Evolutionary conservation across 2,329 filamentous ascomycete genomes (phyloP).

Genomic region (Mycosphaerella sp.): DNA sequence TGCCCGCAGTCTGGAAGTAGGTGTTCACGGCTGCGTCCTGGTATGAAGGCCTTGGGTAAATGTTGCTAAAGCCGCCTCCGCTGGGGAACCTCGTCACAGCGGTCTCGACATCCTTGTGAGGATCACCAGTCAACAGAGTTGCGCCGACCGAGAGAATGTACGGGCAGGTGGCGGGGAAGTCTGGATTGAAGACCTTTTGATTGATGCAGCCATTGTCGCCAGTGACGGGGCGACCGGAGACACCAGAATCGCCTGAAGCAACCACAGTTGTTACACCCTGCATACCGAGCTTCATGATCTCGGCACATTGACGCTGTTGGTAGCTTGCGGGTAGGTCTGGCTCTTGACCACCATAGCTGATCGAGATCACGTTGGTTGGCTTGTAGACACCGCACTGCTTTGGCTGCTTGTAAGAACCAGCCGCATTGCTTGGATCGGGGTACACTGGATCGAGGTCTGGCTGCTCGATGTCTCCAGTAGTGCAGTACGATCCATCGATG

Average conservation of each 20-base stretch:
- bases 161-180: slow-evolving; percentile 36
- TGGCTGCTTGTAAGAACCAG: slow-evolving; percentile 40
- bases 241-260: slow-evolving; percentile 45
- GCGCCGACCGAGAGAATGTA: slow-evolving; percentile 40
- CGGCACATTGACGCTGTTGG: slow-evolving; percentile 43
- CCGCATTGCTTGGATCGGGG: slow-evolving; percentile 37
- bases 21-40: slow-evolving; percentile 35
- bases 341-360: slow-evolving; percentile 55
- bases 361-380: slow-evolving; percentile 53
- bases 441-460: slow-evolving; percentile 42
- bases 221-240: slow-evolving; percentile 28
- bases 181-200: slow-evolving; percentile 37
- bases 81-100: slow-evolving; percentile 39
- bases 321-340: slow-evolving; percentile 49
- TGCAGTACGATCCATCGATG: slow-evolving; percentile 50
- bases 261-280: slow-evolving; percentile 46
- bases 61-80: slow-evolving; percentile 38
- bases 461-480: slow-evolving; percentile 39
- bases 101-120: slow-evolving; percentile 33
- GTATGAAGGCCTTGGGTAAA: slow-evolving; percentile 34
- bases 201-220: slow-evolving; percentile 32
- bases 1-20: slow-evolving; percentile 32
- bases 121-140: slow-evolving; percentile 35
- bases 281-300: slow-evolving; percentile 46
- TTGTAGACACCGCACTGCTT: slow-evolving; percentile 43